Conservation (phyloP, 192 early-diverging fungal genomes). For the Entomortierella chlamydospora region DNA sequence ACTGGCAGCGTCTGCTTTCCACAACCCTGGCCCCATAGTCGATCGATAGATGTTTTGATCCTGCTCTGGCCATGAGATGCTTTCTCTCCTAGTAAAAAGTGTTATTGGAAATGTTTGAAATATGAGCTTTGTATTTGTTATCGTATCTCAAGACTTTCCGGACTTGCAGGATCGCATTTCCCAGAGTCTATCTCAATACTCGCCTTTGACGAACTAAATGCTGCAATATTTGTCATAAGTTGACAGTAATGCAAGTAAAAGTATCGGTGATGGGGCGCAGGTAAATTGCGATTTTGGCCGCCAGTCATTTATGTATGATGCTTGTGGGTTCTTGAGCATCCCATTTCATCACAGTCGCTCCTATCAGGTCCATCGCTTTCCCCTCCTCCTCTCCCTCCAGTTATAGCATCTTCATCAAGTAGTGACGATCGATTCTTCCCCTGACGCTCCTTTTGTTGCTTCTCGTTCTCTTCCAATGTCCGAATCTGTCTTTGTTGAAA, state of each 20-base stretch:
- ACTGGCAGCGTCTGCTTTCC: slow-evolving; percentile 42
- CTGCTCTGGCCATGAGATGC: slow-evolving; percentile 11
- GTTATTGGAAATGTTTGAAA: neutral
- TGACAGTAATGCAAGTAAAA: slow-evolving; percentile 48
- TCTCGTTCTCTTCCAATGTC: slow-evolving; percentile 2
- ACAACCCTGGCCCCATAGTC: slow-evolving; percentile 18
- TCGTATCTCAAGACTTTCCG: too few relatives aligned
- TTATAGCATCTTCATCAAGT: too few relatives aligned
- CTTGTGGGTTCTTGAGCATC: slow-evolving; percentile 7
- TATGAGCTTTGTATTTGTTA: neutral
- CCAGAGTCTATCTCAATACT: neutral
- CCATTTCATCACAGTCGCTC: neutral
- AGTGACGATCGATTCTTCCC: neutral
- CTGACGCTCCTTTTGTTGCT: neutral
- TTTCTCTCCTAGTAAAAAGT: neutral
- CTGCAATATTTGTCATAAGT: slow-evolving; percentile 35
- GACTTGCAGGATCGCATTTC: neutral
- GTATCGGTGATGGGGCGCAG: slow-evolving; percentile 30
- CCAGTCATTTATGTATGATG: slow-evolving; percentile 21
- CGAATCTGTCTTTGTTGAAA: slow-evolving; percentile 17
- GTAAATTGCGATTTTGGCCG: neutral
- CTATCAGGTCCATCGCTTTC: neutral
- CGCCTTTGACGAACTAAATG: neutral
- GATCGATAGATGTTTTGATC: slow-evolving; percentile 30
- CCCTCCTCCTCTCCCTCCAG: neutral